These are phyloP conservation scores for Hura crepitans DNA, from an alignment of 441 rosid species.

Conservation along the genomic window DNA sequence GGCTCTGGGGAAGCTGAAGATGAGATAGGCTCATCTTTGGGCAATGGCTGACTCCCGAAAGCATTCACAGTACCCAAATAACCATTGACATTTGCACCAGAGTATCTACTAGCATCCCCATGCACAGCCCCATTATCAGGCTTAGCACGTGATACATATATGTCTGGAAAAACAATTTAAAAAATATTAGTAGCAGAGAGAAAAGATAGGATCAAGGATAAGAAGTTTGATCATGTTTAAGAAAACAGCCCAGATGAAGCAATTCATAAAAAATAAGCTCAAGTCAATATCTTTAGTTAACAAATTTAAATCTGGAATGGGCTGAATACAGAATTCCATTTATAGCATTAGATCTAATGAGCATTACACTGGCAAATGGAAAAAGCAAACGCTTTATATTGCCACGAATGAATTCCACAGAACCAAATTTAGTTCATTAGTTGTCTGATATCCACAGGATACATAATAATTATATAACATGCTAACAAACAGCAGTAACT, in stretches of 20 bases:
- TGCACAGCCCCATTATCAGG: slow-evolving; percentile 51
- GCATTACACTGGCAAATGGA: not conserved
- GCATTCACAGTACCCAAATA: slow-evolving; percentile 46
- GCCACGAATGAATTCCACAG: not conserved
- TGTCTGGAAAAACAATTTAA: slow-evolving; percentile 42
- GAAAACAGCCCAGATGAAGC: slow-evolving; percentile 13
- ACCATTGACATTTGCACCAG: slow-evolving; percentile 47
- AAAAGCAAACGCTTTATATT: not conserved
- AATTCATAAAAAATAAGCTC: slow-evolving; percentile 1
- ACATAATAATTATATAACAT: slow-evolving; percentile 10
- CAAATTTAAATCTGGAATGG: not conserved
- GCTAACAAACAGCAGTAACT: slow-evolving; percentile 7
- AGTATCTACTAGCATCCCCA: slow-evolving; percentile 58
- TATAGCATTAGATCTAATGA: not conserved
- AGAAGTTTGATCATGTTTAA: not conserved
- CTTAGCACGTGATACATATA: slow-evolving; percentile 48
- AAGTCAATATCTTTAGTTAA: not conserved
- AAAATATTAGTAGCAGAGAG: slow-evolving; percentile 19
- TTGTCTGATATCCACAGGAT: not conserved
- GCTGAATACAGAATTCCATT: not conserved
- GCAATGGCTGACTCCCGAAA: slow-evolving; percentile 45
- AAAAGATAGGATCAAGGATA: slow-evolving; percentile 8
- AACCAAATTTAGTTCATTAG: not conserved
- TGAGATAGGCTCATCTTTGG: slow-evolving; percentile 51
- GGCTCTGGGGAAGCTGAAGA: slow-evolving; percentile 54